A percentile compares a stretch with the other conserved stretches of the same genome.
Conservation (phyloP, 2,329 filamentous ascomycete genomes). For the Cercospora sp. region DNA sequence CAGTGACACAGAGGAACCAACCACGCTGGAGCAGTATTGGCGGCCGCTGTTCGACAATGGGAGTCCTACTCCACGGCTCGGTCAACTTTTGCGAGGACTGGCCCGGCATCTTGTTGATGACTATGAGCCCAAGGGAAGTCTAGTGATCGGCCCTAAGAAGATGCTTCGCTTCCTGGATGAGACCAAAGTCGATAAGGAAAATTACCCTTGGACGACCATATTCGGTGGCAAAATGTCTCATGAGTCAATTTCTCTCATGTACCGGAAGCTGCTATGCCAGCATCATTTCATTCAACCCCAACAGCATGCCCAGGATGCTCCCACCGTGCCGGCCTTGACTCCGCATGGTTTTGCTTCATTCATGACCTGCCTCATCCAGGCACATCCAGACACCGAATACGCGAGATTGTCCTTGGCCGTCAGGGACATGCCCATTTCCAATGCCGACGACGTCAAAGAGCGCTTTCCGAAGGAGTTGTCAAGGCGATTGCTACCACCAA, state of each 20-base stretch:
- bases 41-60: conserved; percentile 70
- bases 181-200: conserved; percentile 64
- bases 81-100: conserved; percentile 70
- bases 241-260: conserved; percentile 47
- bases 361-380: conserved; percentile 70
- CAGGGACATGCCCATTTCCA: conserved; percentile 68
- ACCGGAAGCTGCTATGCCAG: conserved; percentile 50
- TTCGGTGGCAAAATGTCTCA: conserved; percentile 48
- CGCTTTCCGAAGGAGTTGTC: conserved; percentile 78
- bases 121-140: conserved; percentile 63
- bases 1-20: conserved; percentile 48
- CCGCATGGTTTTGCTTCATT: conserved; percentile 56
- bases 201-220: conserved; percentile 61
- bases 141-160: conserved; percentile 75
- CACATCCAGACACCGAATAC: conserved; percentile 74
- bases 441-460: conserved; percentile 64
- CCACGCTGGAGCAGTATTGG: conserved; percentile 72
- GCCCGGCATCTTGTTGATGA: conserved; percentile 72
- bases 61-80: conserved; percentile 65
- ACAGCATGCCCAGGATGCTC: conserved; percentile 43
- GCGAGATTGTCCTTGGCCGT: conserved; percentile 68
- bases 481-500: conserved; percentile 67
- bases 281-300: conserved; percentile 50
- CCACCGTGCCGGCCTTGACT: conserved; percentile 49
- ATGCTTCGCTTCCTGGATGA: conserved; percentile 71